Evolutionary conservation across 2,329 filamentous ascomycete genomes (phyloP).

Genomic region (Microdochium paspali): DNA sequence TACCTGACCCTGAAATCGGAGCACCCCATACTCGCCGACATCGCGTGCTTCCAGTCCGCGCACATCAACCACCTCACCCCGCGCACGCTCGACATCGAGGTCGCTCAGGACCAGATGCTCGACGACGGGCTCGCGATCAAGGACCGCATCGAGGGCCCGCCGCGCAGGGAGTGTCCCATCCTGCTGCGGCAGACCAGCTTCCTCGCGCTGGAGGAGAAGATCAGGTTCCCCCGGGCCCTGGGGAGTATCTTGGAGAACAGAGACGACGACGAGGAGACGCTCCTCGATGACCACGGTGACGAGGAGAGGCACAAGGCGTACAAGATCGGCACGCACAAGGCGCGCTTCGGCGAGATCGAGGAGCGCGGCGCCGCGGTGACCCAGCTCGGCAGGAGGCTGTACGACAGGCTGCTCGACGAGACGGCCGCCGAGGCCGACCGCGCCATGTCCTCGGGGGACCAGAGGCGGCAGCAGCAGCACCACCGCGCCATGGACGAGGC

Average conservation of each 20-base stretch:
- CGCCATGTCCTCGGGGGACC: not conserved
- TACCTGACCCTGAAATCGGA: slow-evolving; percentile 30
- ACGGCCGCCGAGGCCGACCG: not conserved
- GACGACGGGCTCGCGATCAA: slow-evolving; percentile 31
- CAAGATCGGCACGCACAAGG: slow-evolving; percentile 29
- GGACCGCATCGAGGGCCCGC: slow-evolving; percentile 41
- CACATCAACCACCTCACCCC: slow-evolving; percentile 48
- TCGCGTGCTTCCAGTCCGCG: slow-evolving; percentile 21
- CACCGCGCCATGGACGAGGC: slow-evolving; percentile 12
- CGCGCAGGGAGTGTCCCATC: slow-evolving; percentile 30
- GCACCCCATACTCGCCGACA: slow-evolving; percentile 33
- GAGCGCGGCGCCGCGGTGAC: slow-evolving; percentile 42
- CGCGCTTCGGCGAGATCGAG: slow-evolving; percentile 43
- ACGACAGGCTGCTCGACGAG: slow-evolving; percentile 30
- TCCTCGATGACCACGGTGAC: not conserved
- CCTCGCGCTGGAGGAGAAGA: slow-evolving; percentile 35
- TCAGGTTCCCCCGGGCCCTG: slow-evolving; percentile 24
- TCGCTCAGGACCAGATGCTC: slow-evolving; percentile 32
- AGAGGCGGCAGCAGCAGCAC: not conserved
- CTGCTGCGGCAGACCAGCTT: slow-evolving; percentile 45
- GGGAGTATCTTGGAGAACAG: not conserved
- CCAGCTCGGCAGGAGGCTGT: slow-evolving; percentile 29
- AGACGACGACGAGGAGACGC: not conserved
- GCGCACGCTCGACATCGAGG: slow-evolving; percentile 36
- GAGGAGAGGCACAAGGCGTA: slow-evolving; percentile 5